Evolutionary conservation across 306 rosid species (phyloP).

Genomic region (Bauhinia variegata): DNA sequence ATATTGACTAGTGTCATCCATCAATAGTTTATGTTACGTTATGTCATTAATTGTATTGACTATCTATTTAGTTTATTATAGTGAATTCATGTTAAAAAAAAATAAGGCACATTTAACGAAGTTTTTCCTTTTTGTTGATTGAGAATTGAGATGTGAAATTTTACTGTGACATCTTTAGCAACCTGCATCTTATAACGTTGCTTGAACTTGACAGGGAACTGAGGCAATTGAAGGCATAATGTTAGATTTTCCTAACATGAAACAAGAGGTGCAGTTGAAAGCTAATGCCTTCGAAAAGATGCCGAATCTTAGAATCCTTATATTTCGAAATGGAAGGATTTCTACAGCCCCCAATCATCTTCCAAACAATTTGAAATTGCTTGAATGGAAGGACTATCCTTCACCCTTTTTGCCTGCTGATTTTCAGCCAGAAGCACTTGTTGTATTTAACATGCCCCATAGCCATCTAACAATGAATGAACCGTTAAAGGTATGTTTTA

Average conservation of each 20-base stretch:
- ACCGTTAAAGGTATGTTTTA: constrained; percentile 25
- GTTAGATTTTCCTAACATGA: constrained; percentile 28
- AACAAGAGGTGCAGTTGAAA: constrained; percentile 10
- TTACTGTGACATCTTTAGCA: not conserved
- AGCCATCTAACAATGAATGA: constrained; percentile 28
- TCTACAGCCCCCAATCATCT: constrained; percentile 32
- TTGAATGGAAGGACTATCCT: constrained; percentile 45
- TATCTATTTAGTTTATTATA: too few relatives aligned
- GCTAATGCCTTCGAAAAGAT: constrained; percentile 30
- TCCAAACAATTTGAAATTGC: constrained; percentile 42
- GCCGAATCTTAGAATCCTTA: constrained; percentile 38
- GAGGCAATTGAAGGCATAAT: constrained; percentile 37
- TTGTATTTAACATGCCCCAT: constrained; percentile 29
- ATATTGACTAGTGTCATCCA: too few relatives aligned
- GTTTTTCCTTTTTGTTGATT: too few relatives aligned
- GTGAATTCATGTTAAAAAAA: too few relatives aligned
- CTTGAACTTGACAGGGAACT: constrained; percentile 26
- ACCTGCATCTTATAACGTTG: not conserved
- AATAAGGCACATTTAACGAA: too few relatives aligned
- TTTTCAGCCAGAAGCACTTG: constrained; percentile 42
- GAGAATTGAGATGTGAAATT: too few relatives aligned
- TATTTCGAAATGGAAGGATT: constrained; percentile 29
- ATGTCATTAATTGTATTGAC: too few relatives aligned
- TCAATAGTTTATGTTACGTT: too few relatives aligned
- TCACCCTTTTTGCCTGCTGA: constrained; percentile 31